These are phyloP conservation scores for Daldinia eschscholtzii DNA, from an alignment of 2,329 filamentous ascomycete species.

Conservation along the genomic window DNA sequence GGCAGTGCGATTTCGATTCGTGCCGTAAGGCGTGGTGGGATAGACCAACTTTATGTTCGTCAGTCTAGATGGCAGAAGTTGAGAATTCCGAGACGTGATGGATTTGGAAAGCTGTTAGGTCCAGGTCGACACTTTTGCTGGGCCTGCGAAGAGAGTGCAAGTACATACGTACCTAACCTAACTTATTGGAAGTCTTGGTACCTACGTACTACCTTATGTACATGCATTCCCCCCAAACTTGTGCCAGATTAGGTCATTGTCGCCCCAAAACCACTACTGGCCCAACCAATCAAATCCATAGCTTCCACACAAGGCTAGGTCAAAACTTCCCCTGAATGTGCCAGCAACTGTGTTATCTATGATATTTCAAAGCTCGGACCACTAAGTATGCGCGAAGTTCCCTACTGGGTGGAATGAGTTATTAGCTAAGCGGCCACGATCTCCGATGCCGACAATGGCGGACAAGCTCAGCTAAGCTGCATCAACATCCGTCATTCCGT, in stretches of 20 bases:
- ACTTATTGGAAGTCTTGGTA: no score
- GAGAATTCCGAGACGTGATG: constrained; percentile 35
- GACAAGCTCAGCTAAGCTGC: neutral
- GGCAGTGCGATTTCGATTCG: constrained; percentile 11
- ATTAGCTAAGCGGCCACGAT: constrained; percentile 3
- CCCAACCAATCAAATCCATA: constrained; percentile 27
- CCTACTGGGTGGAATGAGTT: neutral
- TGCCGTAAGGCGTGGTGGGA: constrained; percentile 19
- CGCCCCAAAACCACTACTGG: constrained; percentile 21
- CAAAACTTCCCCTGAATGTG: constrained; percentile 36
- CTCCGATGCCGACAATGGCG: neutral
- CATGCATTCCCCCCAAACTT: constrained; percentile 5
- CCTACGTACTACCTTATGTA: neutral
- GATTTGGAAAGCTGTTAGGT: constrained; percentile 40
- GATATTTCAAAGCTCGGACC: constrained; percentile 15
- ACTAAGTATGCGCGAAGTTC: neutral
- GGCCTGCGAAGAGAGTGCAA: constrained; percentile 2
- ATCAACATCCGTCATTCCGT: neutral
- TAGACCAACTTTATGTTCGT: constrained; percentile 24
- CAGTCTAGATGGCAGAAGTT: constrained; percentile 23
- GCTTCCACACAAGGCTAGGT: constrained; percentile 29
- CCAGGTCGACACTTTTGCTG: constrained; percentile 11
- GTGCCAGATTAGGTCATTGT: constrained; percentile 39
- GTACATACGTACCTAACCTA: constrained; percentile 16
- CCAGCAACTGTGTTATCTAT: constrained; percentile 11